These are phyloP conservation scores for Chalaropsis thielavioides DNA, from an alignment of 2,329 filamentous ascomycete genomes.

Conservation along the genomic window DNA sequence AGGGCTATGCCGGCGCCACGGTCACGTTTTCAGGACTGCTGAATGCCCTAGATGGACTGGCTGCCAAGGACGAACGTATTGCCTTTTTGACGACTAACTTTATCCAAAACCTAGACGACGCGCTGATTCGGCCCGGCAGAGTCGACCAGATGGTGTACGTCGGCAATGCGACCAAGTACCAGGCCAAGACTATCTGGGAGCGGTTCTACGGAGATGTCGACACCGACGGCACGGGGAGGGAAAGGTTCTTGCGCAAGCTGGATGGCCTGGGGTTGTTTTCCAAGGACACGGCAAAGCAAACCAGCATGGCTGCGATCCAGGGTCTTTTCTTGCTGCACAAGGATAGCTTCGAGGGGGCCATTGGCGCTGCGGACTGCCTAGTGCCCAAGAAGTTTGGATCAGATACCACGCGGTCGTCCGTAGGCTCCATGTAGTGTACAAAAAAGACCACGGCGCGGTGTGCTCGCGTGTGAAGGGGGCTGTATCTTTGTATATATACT, in stretches of 20 bases:
- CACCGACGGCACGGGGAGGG: constrained; percentile 42
- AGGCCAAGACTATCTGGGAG: constrained; percentile 81
- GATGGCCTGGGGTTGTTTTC: constrained; percentile 56
- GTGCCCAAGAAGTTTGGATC: constrained; percentile 43
- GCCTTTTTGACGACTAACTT: constrained; percentile 93
- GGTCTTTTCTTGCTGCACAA: constrained; percentile 95
- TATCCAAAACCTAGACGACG: constrained; percentile 75
- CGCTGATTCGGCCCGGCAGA: constrained; percentile 75
- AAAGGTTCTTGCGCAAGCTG: constrained; percentile 56
- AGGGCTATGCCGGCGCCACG: constrained; percentile 74
- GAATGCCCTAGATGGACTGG: constrained; percentile 79
- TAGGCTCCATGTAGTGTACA: constrained; percentile 12
- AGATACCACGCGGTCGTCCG: constrained; percentile 21
- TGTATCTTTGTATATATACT: not conserved
- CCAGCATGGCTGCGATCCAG: constrained; percentile 84
- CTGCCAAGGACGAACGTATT: constrained; percentile 84
- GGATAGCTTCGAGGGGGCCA: constrained; percentile 73
- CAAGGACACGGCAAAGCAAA: constrained; percentile 35
- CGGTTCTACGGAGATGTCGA: constrained; percentile 86
- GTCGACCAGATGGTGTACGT: constrained; percentile 89
- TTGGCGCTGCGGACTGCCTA: constrained; percentile 58
- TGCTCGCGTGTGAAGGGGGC: not conserved
- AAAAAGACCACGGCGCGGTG: not conserved
- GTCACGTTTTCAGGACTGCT: constrained; percentile 90
- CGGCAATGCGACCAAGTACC: constrained; percentile 72